Percentiles rank a stretch among this genome's conserved stretches.
Evolutionary conservation across 176 grass and related monocot species (phyloP).

Genomic region (Oryza brachyantha): DNA sequence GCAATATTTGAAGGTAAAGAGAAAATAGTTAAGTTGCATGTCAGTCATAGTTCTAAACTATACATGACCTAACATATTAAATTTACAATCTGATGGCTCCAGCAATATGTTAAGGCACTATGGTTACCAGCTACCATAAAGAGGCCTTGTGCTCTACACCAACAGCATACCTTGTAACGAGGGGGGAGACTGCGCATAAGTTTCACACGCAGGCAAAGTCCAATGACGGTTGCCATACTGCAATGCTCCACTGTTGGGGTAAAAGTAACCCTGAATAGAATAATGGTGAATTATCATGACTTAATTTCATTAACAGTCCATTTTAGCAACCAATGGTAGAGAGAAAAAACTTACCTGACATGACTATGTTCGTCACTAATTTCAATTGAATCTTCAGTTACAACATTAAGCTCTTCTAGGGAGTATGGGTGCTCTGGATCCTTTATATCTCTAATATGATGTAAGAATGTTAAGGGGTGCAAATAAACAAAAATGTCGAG

Average conservation of each 20-base stretch:
- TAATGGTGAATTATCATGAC: background rate
- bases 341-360: constrained; percentile 58
- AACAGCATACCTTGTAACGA: constrained; percentile 68
- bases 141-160: background rate
- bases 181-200: constrained; percentile 85
- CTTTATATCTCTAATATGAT: constrained; percentile 99
- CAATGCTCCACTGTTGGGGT: constrained; percentile 95
- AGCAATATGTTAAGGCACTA: background rate
- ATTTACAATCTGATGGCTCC: background rate
- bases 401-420: constrained; percentile 89
- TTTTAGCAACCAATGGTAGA: background rate
- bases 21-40: background rate
- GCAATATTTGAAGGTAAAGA: background rate
- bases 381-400: constrained; percentile 74
- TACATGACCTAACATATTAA: background rate
- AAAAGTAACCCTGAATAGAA: constrained; percentile 77
- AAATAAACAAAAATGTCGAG: constrained; percentile 18
- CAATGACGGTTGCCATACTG: constrained; percentile 91
- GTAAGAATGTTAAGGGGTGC: constrained; percentile 63
- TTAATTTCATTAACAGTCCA: background rate
- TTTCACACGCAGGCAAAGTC: constrained; percentile 93
- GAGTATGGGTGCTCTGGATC: constrained; percentile 95
- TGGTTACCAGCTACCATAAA: background rate
- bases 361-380: constrained; percentile 55
- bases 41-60: background rate